Conservation (phyloP, 139 green algal species). For the Chlorella sp. region DNA sequence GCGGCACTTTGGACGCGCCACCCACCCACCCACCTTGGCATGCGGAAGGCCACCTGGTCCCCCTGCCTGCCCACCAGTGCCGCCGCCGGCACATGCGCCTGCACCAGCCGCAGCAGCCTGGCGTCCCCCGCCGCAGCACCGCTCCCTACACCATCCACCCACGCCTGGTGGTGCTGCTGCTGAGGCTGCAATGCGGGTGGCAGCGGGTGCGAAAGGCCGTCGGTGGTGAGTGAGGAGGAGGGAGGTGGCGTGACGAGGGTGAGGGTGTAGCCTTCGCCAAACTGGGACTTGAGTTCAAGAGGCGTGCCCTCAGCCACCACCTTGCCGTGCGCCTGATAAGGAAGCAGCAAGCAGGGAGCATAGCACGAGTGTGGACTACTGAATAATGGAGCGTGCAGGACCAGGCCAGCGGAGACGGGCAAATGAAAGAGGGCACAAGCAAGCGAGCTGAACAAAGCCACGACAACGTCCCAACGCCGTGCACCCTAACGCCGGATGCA, state of each 20-base stretch:
- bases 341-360: no score
- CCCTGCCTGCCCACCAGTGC: neutral
- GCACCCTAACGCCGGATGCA: no score
- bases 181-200: no score
- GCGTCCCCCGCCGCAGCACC: neutral
- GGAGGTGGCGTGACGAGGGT: constrained; percentile 32
- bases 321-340: constrained; percentile 6
- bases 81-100: neutral
- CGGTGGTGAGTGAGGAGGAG: no score
- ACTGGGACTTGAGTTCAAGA: constrained; percentile 62
- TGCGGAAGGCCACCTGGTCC: constrained; percentile 16
- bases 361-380: no score
- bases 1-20: constrained; percentile 38
- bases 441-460: no score
- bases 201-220: no score
- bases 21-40: constrained; percentile 7
- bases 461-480: no score
- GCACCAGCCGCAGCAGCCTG: neutral
- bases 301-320: constrained; percentile 34
- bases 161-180: constrained; percentile 2
- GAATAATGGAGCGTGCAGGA: no score
- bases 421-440: no score
- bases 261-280: constrained; percentile 73
- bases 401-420: no score
- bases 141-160: no score